Evolutionary conservation across 2,329 filamentous ascomycete species (phyloP), one percentile per base, ranked within the genome.

Genomic region (Ceratocystis huliohia): DNA sequence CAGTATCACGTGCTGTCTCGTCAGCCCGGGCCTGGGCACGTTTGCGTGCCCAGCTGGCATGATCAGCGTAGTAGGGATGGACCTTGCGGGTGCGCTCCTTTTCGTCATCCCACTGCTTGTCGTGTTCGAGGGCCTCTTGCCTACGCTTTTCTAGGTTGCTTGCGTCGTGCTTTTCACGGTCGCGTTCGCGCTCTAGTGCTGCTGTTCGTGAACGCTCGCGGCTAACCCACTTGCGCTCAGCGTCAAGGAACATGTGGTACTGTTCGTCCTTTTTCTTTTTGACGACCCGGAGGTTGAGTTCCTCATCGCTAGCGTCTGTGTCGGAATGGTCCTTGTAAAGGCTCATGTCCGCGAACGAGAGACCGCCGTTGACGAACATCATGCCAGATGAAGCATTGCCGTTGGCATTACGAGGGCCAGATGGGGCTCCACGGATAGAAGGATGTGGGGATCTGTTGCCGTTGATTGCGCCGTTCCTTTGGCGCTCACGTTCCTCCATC

Each of bases 171-270:
- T 84, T 85, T 72, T 96, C 90, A 10, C 91, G 86, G 33, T 88
- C 88, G 71, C 84, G 86, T 73, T 96, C 92, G 68, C 94, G 86
- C 70, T 96, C 88, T 25, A 96, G 78, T 0, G 94, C 93, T 3
- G 90, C 89, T 15, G 89, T 88, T 50, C 91, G 84, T 68, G 88
- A 88, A 65, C 88, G 84, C 74, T 99, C 94, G 57, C 92, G 85
- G 73, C 95, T 96, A 30, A 91, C 80, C 93, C 93, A 97, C 69
- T 91, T 87, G 37, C 91, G 85, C 74, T 96, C 91, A 56, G 92
- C 88, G 71, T 96, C 92, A 0, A 88, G 79, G 73, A 90, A 96
- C 61, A 84, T 79, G 73, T 92, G 91, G 61, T 96, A 89, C 0
- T 85, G 81, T 25, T 96, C 91, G 0, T 86, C 80, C 45, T 88